Evolutionary conservation across 345 rosid species (phyloP), one percentile per base, ranked within the genome.

Genomic region (Trapa incisa): DNA sequence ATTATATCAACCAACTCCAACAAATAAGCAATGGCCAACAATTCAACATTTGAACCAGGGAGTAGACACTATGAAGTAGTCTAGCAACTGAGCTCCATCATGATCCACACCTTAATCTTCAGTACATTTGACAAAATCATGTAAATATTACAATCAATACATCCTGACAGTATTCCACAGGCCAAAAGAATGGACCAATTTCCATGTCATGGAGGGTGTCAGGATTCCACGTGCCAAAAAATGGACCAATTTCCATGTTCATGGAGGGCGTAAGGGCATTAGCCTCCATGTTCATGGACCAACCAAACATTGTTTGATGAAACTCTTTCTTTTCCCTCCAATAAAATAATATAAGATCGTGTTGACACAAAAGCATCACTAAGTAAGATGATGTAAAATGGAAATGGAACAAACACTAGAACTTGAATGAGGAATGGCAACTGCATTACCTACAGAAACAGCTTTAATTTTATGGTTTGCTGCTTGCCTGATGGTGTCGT

Each of bases 401-500:
- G 38, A 10, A 16, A 67, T 29, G 37, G 15, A 10, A 16, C 52
- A 50, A 36, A 67, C 37, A 22, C 0, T 32, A 10, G 54, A 67
- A 53, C 62, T 50, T 53, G 36, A 67, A 54, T 53, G 42, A 67
- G 45, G 47, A 67, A 67, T 11, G 17, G 32, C 60, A 10, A 32
- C 12, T 58, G 63, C 63, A 58, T 47, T 67, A 67, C 70, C 70
- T 67, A 67, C 43, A 67, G 43, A 67, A 22, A 67, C 37, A 58
- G 35, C 63, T 58, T 58, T 35, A 65, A 43, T 43, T 29, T 70
- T 58, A 48, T 45, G 61, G 61, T 50, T 61, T 61, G 67, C 43
- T 50, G 10, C 61, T 67, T 38, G 67, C 75, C 16, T 48, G 67
- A 7, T 87, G 41, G 64, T 71, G 90, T 1, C 97, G 91, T 70